Percentiles rank a stretch among this genome's conserved stretches.
phyloP scores from a whole-genome alignment of 768 basidiomycete species.

The Tubosaeta sp. region DNA sequence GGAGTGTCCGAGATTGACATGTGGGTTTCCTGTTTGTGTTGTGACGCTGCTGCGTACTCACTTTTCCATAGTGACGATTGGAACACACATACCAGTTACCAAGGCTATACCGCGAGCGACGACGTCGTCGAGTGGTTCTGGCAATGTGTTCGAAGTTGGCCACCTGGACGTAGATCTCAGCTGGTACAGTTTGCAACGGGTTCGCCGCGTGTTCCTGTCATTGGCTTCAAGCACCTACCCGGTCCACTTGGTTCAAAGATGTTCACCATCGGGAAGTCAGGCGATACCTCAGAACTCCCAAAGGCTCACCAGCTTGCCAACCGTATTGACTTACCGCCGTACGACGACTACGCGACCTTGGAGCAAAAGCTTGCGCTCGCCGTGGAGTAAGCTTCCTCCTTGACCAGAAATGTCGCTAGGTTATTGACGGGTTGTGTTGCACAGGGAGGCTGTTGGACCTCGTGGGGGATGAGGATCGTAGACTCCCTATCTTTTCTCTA shows the following conservation, averaged over 20 bases:
- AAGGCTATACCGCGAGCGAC: slow-evolving; percentile 91
- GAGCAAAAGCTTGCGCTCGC: slow-evolving; percentile 83
- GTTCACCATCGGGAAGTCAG: slow-evolving; percentile 98
- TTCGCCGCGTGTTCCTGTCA: slow-evolving; percentile 95
- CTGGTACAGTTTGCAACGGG: slow-evolving; percentile 96
- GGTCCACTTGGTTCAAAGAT: slow-evolving; percentile 95
- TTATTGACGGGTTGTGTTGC: not conserved
- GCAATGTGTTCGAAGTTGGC: slow-evolving; percentile 98
- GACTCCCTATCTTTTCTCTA: too few species aligned
- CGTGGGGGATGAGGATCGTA: too few species aligned
- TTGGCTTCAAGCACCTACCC: slow-evolving; percentile 98
- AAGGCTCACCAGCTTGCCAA: slow-evolving; percentile 98
- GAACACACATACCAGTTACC: slow-evolving; percentile 99
- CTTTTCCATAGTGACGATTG: slow-evolving; percentile 72
- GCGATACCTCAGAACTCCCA: slow-evolving; percentile 92
- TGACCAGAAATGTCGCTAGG: not conserved
- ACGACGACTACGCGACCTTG: slow-evolving; percentile 89
- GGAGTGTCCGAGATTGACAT: slow-evolving; percentile 99
- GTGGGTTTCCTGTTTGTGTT: slow-evolving; percentile 42
- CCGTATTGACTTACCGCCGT: slow-evolving; percentile 91
- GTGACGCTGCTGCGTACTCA: not conserved
- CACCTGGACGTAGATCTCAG: slow-evolving; percentile 95
- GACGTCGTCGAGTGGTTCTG: slow-evolving; percentile 99
- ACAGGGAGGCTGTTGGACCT: too few species aligned
- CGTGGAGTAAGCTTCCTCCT: not conserved